A percentile compares a stretch with the other conserved stretches of the same genome.
These are phyloP conservation scores for Paramecium sonneborni DNA, from an alignment of 73 alveolate species.

Conservation along the genomic window DNA sequence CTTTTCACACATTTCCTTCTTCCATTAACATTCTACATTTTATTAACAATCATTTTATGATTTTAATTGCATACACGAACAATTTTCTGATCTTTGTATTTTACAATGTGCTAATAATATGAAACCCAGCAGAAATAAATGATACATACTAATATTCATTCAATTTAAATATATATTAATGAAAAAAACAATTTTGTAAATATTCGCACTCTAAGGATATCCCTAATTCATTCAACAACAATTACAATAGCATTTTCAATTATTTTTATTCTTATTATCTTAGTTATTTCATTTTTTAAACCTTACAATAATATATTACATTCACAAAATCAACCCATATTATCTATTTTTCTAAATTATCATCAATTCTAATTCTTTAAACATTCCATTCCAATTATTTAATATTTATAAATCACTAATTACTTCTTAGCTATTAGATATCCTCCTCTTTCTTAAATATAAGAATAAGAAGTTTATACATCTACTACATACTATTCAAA, in stretches of 20 bases:
- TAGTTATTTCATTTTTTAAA: not conserved
- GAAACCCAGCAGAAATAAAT: not conserved
- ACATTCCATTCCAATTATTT: not conserved
- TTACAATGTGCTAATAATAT: not conserved
- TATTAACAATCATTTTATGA: not conserved
- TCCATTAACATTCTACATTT: not conserved
- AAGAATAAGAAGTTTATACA: not conserved
- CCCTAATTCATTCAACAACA: not conserved
- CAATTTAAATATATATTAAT: not conserved
- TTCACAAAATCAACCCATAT: not conserved
- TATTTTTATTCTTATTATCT: not conserved
- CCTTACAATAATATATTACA: not conserved
- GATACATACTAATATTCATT: not conserved
- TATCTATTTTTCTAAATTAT: not conserved
- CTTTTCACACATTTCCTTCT: not conserved
- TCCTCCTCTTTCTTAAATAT: not conserved
- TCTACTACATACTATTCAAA: not conserved
- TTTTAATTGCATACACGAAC: not conserved
- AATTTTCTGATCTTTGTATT: not conserved
- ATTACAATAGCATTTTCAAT: not conserved
- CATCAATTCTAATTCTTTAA: not conserved
- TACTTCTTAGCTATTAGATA: not conserved
- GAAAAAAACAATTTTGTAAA: not conserved
- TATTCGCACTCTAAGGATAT: not conserved
- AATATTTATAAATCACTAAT: not conserved